Base-by-base conservation (phyloP, 768 basidiomycete genomes). In the Hebeloma cylindrosporum region DNA sequence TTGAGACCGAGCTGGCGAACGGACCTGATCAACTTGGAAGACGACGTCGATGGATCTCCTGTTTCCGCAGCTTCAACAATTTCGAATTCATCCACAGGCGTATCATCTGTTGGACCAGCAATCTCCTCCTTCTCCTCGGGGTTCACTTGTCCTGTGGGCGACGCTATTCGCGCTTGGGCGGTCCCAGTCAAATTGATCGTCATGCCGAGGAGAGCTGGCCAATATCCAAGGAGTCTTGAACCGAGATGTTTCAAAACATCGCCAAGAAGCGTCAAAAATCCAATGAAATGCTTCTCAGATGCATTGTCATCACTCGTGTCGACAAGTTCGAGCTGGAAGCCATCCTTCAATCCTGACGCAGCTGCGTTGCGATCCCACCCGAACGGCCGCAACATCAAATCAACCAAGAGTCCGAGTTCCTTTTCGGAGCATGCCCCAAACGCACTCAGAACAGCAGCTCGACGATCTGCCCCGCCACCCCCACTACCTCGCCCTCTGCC, bases 211-310 rank as follows among this genome's bases (percentile, higher is more conserved):
- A 98, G 68, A 7, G 76, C 71, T 25, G 87, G 85, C 93, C 93
- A 96, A 51, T 81, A 77, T 0, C 51, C 27, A 5, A 78, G 68
- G 5, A 93, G 67, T 45, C 83, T 80, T 18, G 88, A 80, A 3
- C 90, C 93, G 14, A 98, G 70, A 36, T 88, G 79, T 64, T 79
- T 85, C 58, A 96, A 57, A 18, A 96, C 83, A 55, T 95, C 92
- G 1, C 82, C 86, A 18, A 97, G 75, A 16, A 98, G 69, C 3
- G 79, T 84, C 51, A 98, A 68, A 70, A 87, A 97, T 37, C 95
- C 96, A 26, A 82, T 68, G 52, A 90, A 80, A 50, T 93, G 90
- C 63, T 80, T 84, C 39, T 75, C 68, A 13, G 74, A 69, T 10
- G 77, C 67, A 1, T 48, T 58, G 1, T 33, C 39, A 1, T 30